phyloP scores from a whole-genome alignment of 768 basidiomycete genomes.

The Calocybe indica region DNA sequence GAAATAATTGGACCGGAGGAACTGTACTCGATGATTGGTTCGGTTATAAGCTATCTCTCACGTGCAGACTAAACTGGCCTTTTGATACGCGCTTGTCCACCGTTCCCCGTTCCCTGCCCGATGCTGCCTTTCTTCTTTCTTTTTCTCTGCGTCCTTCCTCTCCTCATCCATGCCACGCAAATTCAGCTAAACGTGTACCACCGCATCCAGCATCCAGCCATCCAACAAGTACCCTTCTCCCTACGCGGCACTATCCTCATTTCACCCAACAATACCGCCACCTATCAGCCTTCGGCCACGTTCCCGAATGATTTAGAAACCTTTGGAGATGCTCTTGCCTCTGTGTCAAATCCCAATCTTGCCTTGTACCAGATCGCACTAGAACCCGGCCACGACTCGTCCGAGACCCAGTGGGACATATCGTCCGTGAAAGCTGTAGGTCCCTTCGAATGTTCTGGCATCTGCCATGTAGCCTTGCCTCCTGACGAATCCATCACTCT shows the following conservation, averaged over 20 bases:
- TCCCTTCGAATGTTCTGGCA: conserved; percentile 12
- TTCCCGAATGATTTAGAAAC: conserved; percentile 39
- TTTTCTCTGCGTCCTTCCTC: too few species aligned
- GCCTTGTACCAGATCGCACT: conserved; percentile 73
- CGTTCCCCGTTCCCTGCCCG: too few species aligned
- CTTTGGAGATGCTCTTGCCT: conserved; percentile 33
- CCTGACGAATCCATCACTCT: conserved; percentile 1
- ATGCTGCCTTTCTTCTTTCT: too few species aligned
- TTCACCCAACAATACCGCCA: conserved; percentile 23
- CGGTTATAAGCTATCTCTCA: too few species aligned
- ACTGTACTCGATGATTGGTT: too few species aligned
- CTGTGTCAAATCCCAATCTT: conserved; percentile 26
- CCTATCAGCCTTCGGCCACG: conserved; percentile 35
- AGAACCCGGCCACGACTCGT: conserved; percentile 32
- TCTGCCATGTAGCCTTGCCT: conserved; percentile 4
- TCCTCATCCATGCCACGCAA: too few species aligned
- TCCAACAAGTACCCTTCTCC: conserved; percentile 30
- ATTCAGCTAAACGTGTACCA: conserved; percentile 33
- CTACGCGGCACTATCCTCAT: conserved; percentile 37
- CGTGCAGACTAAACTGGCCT: too few species aligned
- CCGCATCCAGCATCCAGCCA: conserved; percentile 44
- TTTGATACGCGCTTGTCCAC: too few species aligned
- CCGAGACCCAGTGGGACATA: conserved; percentile 46
- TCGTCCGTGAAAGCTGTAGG: conserved; percentile 59
- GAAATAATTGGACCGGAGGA: too few species aligned